phyloP scores from a whole-genome alignment of 78 protist genomes.

The Capsaspora owczarzaki region DNA sequence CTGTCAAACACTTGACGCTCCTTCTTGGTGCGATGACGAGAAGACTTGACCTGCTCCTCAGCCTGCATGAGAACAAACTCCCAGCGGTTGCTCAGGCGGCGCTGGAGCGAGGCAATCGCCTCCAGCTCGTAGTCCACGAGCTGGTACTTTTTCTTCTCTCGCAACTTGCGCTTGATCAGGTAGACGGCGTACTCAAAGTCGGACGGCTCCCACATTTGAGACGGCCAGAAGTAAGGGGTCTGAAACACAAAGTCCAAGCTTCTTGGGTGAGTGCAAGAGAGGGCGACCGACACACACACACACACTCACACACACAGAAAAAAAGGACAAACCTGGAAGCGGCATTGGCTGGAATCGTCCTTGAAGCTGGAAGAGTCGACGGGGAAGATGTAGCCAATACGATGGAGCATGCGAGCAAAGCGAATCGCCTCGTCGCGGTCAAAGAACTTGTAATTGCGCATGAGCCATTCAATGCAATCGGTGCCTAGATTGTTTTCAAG shows the following conservation, averaged over 20 bases:
- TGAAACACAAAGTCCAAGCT: background rate
- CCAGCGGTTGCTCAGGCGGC: background rate
- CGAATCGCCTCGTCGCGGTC: background rate
- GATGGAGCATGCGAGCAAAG: background rate
- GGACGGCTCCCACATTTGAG: background rate
- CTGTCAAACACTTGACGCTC: background rate
- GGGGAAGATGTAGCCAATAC: background rate
- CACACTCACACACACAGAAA: too few species aligned
- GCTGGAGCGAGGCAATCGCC: background rate
- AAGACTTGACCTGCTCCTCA: background rate
- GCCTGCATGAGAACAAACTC: background rate
- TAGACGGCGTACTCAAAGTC: background rate
- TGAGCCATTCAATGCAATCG: background rate
- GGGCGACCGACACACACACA: background rate
- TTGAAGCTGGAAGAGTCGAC: background rate
- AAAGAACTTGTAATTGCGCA: background rate
- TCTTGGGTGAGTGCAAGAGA: background rate
- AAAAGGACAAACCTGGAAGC: background rate
- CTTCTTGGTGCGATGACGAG: background rate
- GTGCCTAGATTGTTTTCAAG: background rate
- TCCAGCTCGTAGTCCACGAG: background rate
- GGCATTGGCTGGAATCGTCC: background rate
- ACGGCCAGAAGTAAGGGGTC: background rate
- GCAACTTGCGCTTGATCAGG: background rate
- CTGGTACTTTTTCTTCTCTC: background rate